Evolutionary conservation across 257 asterid species (phyloP).

Genomic region (Craterostigma plantagineum): DNA sequence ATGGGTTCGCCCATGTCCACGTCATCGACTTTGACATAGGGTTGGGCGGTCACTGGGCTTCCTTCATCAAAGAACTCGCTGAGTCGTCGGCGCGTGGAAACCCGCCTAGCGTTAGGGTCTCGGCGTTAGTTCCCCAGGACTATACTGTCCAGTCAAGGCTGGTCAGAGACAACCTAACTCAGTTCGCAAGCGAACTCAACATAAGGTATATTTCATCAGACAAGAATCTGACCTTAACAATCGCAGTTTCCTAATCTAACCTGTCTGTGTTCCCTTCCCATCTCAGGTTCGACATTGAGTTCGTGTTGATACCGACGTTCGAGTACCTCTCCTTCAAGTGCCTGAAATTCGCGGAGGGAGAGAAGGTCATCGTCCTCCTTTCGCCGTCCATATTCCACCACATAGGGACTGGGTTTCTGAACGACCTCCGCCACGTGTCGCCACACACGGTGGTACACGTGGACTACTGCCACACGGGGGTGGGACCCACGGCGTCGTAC

Average conservation of each 20-base stretch:
- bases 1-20: constrained; percentile 34
- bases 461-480: constrained; percentile 24
- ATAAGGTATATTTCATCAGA: too few relatives aligned
- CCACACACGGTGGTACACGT: constrained; percentile 88
- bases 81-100: constrained; percentile 24
- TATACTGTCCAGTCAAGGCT: constrained; percentile 47
- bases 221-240: too few relatives aligned
- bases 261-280: too few relatives aligned
- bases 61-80: constrained; percentile 74
- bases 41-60: constrained; percentile 62
- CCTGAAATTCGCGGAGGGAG: constrained; percentile 63
- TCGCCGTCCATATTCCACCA: constrained; percentile 63
- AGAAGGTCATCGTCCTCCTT: constrained; percentile 41
- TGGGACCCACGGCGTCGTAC: constrained; percentile 32
- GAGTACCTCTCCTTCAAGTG: constrained; percentile 55
- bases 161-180: constrained; percentile 38
- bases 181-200: constrained; percentile 58
- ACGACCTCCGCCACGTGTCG: constrained; percentile 47
- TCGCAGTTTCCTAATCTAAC: too few relatives aligned
- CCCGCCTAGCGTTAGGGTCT: constrained; percentile 37
- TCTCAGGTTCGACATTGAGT: constrained; percentile 56
- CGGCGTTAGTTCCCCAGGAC: constrained; percentile 67
- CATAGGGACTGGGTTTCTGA: constrained; percentile 51
- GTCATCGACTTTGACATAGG: constrained; percentile 62
- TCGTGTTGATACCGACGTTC: constrained; percentile 32